These are phyloP conservation scores for Annulohypoxylon bovei DNA, from an alignment of 495 filamentous ascomycete genomes.

Conservation along the genomic window DNA sequence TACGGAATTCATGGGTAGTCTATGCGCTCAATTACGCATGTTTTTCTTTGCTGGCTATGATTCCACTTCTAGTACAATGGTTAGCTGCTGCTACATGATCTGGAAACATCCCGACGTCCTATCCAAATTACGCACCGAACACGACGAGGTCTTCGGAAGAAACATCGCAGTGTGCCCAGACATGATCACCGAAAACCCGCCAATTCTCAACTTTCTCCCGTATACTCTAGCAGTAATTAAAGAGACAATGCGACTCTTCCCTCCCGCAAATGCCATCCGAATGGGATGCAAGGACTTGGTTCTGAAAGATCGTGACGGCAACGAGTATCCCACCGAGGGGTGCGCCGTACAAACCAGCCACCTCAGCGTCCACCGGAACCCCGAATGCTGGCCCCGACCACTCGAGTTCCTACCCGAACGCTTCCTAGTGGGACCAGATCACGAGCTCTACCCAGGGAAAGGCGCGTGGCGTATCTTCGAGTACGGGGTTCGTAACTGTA, in stretches of 20 bases:
- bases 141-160: conserved; percentile 50
- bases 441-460: conserved; percentile 49
- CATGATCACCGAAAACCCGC: conserved; percentile 47
- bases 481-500: conserved; percentile 59
- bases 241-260: conserved; percentile 58
- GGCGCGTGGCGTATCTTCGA: conserved; percentile 63
- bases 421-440: conserved; percentile 47
- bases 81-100: conserved; percentile 56
- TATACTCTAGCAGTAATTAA: conserved; percentile 62
- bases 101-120: conserved; percentile 54
- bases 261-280: conserved; percentile 46
- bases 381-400: conserved; percentile 46
- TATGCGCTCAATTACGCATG: conserved; percentile 42
- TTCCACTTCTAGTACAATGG: conserved; percentile 53
- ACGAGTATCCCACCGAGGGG: conserved; percentile 50
- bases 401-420: conserved; percentile 56
- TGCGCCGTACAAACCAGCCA: conserved; percentile 47
- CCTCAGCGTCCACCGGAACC: conserved; percentile 47
- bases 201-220: conserved; percentile 53
- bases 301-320: conserved; percentile 38
- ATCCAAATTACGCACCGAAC: conserved; percentile 54
- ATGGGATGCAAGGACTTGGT: conserved; percentile 47
- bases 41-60: conserved; percentile 49
- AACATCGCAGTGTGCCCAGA: conserved; percentile 41
- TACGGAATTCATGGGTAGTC: conserved; percentile 30